Evolutionary conservation across 805 yeast species (phyloP), one percentile per base, ranked within the genome.

Genomic region (Spathaspora arborariae): DNA sequence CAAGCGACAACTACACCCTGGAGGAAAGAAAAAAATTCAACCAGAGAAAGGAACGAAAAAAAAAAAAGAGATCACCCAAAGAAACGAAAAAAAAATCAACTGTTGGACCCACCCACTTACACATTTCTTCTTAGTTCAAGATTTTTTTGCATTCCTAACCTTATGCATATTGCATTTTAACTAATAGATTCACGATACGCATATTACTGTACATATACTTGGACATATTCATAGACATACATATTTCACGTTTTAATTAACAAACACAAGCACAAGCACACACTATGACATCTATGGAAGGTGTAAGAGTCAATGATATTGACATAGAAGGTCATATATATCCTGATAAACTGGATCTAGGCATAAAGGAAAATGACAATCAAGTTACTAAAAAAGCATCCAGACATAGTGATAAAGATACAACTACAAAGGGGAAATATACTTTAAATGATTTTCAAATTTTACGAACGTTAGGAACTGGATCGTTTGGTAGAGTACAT

Each of bases 401-500:
- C 7, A 55, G 53, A 30, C 60, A 58, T 45, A 16, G 36, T 9
- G 42, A 54, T 39, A 55, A 56, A 34, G 65, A 63, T 41, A 68
- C 79, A 6, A 70, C 71, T 4, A 76, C 83, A 36, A 79, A 76
- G 56, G 83, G 83, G 24, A 79, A 79, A 56, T 80, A 80, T 54
- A 67, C 80, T n/a, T 59, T 80, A 37, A 67, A 66, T 46, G 84
- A 80, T 59, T 80, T 80, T 57, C 79, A 76, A 49, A 74, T 80
- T 34, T 65, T 79, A 64, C 60, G 84, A 41, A 80, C 84, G 4
- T 62, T 80, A 45, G 84, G 84, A 15, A 80, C 84, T 0, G 84
- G 84, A 1, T 77, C 82, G 9, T 80, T 80, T 60, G 84, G 84
- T 11, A 54, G 84, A 44, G 84, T 80, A 16, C 84, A 79, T 58